A percentile compares a stretch with the other conserved stretches of the same genome.
Evolutionary conservation across 257 asterid genomes (phyloP).

Genomic region (Solanum habrochaites): DNA sequence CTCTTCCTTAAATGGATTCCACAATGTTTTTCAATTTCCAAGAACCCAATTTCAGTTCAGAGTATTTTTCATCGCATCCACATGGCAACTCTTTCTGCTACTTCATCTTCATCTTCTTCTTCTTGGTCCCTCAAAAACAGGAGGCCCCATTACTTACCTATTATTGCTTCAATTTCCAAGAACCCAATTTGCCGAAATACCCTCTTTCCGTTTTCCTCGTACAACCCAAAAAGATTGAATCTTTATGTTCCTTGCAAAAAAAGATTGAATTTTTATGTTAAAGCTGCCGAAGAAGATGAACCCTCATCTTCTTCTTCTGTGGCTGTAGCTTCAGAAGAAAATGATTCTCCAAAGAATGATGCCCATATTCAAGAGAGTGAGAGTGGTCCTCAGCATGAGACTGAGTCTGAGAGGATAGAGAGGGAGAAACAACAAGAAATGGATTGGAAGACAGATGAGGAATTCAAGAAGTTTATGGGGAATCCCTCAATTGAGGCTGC

Average conservation of each 20-base stretch:
- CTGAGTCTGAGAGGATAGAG: conserved; percentile 17
- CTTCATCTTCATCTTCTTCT: conserved; percentile 18
- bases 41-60: not conserved
- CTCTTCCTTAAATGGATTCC: not conserved
- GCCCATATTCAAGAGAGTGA: conserved; percentile 3
- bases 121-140: conserved; percentile 10
- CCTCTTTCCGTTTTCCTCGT: conserved; percentile 3
- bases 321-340: conserved; percentile 42
- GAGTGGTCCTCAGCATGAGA: not conserved
- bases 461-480: conserved; percentile 91
- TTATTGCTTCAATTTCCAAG: conserved; percentile 7
- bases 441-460: conserved; percentile 88
- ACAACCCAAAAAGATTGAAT: conserved; percentile 25
- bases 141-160: not conserved
- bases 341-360: conserved; percentile 15
- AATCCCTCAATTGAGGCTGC: conserved; percentile 97
- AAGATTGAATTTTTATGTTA: conserved; percentile 38
- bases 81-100: conserved; percentile 45
- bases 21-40: not conserved
- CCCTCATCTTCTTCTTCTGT: conserved; percentile 28
- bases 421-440: conserved; percentile 56
- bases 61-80: not conserved
- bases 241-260: not conserved
- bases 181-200: conserved; percentile 11
- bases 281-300: conserved; percentile 39